Evolutionary conservation across 116 monocot species (phyloP), one percentile per base, ranked within the genome.

Genomic region (Papilionanthe hybrid): DNA sequence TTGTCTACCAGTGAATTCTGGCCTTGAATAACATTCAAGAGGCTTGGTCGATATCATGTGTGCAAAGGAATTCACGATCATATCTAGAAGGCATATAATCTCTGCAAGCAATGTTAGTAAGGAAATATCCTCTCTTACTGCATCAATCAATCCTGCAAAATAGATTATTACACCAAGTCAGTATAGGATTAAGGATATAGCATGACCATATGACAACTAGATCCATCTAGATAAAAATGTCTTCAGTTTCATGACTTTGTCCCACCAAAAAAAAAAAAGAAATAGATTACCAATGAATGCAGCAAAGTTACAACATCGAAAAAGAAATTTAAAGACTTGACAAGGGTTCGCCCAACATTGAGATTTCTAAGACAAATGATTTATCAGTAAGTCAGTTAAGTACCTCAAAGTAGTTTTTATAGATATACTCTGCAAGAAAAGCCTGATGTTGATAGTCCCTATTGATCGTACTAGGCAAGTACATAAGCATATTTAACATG

Each of bases 21-120:
- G 99, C 76, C 95, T 91, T 42, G 80, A 89, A 86, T 95, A 99
- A 44, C 87, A 86, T 49, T 93, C 95, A 72, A 95, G 89, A 72
- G 95, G 90, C 74, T 93, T 95, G 41, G 93, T 92, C 49, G 99
- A 99, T 86, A 99, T 87, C 55, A 82, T 91, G 81, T 95, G 84
- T 47, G 99, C 99, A 93, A 99, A 99, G 66, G 99, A 99, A 84
- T 99, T 99, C 55, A 99, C 99, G 84, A 95, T 86, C 99, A 99
- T 99, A 79, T 99, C 95, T 77, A 99, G 79, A 72, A 95, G 90
- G 80, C 95, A 92, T 50, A 99, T 75, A 41, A 92, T 90, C 84
- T 99, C 99, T 13, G 99, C 99, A 78, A 99, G 91, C 75, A 95
- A 75, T 58, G 91, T 99, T 30, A 99, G 82, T 44, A 88, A 78